A percentile compares a stretch with the other conserved stretches of the same genome.
phyloP scores from a whole-genome alignment of 2,329 filamentous ascomycete genomes.

The Ophiostoma australiae region DNA sequence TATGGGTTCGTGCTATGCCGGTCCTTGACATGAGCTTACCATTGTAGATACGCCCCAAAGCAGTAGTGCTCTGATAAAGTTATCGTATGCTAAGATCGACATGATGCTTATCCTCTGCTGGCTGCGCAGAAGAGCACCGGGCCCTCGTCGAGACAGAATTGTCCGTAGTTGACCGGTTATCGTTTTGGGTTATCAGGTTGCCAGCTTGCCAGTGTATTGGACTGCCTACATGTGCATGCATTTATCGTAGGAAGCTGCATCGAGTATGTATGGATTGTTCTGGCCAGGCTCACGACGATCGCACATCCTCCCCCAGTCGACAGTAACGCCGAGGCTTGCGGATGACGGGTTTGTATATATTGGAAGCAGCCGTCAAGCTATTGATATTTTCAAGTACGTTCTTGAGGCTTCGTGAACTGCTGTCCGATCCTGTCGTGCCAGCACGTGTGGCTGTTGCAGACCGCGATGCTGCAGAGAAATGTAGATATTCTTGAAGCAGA shows the following conservation, averaged over 20 bases:
- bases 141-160: neutral
- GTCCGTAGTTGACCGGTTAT: neutral
- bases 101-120: neutral
- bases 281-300: neutral
- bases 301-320: neutral
- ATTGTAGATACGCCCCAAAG: neutral
- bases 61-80: too few species aligned
- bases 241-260: neutral
- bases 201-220: neutral
- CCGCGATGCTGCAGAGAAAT: neutral
- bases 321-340: neutral
- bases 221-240: neutral
- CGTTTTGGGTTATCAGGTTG: neutral
- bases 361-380: neutral
- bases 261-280: neutral
- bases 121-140: neutral
- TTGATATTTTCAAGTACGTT: neutral
- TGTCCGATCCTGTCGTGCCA: neutral
- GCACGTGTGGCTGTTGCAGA: neutral
- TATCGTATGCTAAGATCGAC: neutral
- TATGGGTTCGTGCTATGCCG: too few species aligned
- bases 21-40: too few species aligned
- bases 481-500: neutral
- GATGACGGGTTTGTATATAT: neutral
- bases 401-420: neutral